phyloP scores from a whole-genome alignment of 2,329 filamentous ascomycete species.

The Cladosporium sp. region DNA sequence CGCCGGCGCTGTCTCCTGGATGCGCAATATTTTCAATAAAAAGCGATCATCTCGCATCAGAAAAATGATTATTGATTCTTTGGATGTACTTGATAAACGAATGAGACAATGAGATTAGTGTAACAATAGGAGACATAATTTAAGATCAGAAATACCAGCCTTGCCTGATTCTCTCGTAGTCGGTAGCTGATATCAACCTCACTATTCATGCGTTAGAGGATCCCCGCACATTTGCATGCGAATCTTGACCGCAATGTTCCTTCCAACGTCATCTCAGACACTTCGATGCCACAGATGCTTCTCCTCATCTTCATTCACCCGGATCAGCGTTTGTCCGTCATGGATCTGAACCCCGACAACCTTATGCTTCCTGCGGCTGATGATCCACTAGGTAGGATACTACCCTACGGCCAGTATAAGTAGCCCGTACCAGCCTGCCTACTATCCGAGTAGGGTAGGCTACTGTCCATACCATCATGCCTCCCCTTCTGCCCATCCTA shows the following conservation, averaged over 20 bases:
- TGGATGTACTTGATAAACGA: constrained; percentile 5
- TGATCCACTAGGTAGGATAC: neutral
- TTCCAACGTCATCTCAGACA: neutral
- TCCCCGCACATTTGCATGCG: neutral
- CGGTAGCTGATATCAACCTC: neutral
- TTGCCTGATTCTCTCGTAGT: neutral
- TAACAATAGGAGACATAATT: neutral
- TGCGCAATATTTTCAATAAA: neutral
- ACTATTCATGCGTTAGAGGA: no score
- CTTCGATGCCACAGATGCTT: neutral
- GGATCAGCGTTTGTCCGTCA: neutral
- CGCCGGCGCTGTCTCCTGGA: neutral
- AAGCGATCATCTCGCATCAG: neutral
- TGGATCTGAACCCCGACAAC: neutral
- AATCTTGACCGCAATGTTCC: neutral
- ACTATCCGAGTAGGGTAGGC: neutral
- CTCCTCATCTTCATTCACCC: neutral
- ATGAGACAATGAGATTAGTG: neutral
- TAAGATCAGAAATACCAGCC: neutral
- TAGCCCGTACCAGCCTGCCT: neutral
- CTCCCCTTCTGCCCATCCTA: neutral
- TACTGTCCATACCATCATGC: neutral
- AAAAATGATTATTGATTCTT: constrained; percentile 8
- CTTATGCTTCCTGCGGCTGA: neutral
- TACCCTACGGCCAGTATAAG: neutral